Percentiles rank a stretch among this genome's conserved stretches.
phyloP scores from a whole-genome alignment of 2,329 filamentous ascomycete species.

The Aspergillus alliaceus region DNA sequence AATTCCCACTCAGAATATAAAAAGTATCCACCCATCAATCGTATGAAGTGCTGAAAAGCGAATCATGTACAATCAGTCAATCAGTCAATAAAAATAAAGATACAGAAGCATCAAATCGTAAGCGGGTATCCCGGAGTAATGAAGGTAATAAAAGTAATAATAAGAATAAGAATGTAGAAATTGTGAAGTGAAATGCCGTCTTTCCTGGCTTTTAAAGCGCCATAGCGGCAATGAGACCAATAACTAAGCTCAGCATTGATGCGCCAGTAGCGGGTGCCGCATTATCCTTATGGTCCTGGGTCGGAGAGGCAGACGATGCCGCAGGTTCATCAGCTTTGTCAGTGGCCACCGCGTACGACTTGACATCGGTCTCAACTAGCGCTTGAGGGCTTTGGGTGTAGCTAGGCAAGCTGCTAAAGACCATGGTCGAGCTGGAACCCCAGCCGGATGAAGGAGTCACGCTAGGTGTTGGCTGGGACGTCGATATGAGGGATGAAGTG shows the following conservation, averaged over 20 bases:
- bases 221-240: constrained; percentile 21
- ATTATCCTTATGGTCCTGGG: not conserved
- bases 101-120: constrained; percentile 1
- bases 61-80: not conserved
- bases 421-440: constrained; percentile 17
- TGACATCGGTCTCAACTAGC: constrained; percentile 21
- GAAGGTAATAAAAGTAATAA: not conserved
- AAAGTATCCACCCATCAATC: not conserved
- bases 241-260: constrained; percentile 18
- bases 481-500: constrained; percentile 19
- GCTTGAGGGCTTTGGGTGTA: constrained; percentile 32
- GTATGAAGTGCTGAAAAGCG: not conserved
- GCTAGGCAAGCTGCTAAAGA: constrained; percentile 19
- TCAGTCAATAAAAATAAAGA: not conserved
- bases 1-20: not conserved
- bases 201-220: not conserved
- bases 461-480: constrained; percentile 13
- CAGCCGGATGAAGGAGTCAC: constrained; percentile 12
- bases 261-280: constrained; percentile 14
- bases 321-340: not conserved
- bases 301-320: constrained; percentile 5
- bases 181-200: not conserved
- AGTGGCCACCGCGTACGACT: constrained; percentile 1
- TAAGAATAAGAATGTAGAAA: not conserved
- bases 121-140: not conserved